Evolutionary conservation across 169 alveolate genomes (phyloP).

Genomic region (Eimeria acervulina): DNA sequence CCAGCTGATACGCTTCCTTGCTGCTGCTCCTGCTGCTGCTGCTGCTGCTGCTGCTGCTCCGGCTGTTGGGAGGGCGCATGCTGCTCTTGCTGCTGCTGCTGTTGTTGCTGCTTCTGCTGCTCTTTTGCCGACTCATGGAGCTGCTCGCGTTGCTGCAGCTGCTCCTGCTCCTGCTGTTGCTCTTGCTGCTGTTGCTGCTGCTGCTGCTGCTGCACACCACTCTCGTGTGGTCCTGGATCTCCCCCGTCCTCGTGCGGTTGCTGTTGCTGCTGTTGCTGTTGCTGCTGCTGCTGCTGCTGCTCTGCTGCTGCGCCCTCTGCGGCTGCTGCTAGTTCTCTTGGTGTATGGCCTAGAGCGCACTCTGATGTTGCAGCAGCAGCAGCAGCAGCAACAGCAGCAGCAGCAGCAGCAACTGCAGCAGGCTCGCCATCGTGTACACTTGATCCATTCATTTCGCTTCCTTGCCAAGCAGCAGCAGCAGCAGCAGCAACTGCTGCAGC

Average conservation of each 20-base stretch:
- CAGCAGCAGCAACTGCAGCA: background rate
- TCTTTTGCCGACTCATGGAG: background rate
- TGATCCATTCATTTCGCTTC: too few relatives aligned
- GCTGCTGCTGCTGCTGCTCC: background rate
- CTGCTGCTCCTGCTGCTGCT: constrained; percentile 46
- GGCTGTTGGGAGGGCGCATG: too few relatives aligned
- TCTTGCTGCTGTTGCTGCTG: constrained; percentile 25
- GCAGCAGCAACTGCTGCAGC: too few relatives aligned
- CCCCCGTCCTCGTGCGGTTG: too few relatives aligned
- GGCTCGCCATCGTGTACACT: too few relatives aligned
- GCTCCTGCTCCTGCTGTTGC: background rate
- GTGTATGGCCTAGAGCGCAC: background rate
- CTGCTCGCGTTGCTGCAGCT: background rate
- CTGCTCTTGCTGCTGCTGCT: constrained; percentile 2
- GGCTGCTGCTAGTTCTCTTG: background rate
- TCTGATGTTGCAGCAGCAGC: background rate
- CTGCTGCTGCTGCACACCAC: background rate
- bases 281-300: background rate
- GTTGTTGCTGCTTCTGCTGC: background rate
- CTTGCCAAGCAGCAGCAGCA: too few relatives aligned
- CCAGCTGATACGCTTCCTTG: background rate
- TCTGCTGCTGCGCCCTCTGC: too few relatives aligned
- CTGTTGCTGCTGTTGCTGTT: background rate
- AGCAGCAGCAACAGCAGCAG: background rate
- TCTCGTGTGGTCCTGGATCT: background rate